Conservation (phyloP, 495 filamentous ascomycete species). For the Darksidea phi region DNA sequence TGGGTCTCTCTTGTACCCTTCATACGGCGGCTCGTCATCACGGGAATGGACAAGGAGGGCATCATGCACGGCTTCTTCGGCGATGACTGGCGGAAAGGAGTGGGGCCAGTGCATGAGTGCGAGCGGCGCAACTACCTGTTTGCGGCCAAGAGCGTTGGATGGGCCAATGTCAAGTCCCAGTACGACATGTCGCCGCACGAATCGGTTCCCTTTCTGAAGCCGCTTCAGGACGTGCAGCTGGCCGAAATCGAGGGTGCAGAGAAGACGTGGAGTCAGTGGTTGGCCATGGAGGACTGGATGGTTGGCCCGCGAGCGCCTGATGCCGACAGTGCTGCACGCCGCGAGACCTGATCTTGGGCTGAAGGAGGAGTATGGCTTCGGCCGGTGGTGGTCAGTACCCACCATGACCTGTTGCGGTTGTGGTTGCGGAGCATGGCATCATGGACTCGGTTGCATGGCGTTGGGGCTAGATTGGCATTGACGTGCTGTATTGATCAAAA, state of each 20-base stretch:
- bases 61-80: constrained; percentile 94
- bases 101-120: constrained; percentile 80
- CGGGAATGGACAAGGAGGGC: constrained; percentile 80
- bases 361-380: constrained; percentile 29
- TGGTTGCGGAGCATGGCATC: constrained; percentile 6
- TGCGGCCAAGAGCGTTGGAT: constrained; percentile 85
- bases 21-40: constrained; percentile 84
- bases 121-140: constrained; percentile 94
- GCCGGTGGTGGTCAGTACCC: constrained; percentile 2
- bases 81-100: constrained; percentile 77
- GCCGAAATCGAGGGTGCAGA: constrained; percentile 83
- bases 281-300: constrained; percentile 97
- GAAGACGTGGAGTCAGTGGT: constrained; percentile 77
- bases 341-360: constrained; percentile 27
- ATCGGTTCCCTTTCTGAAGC: constrained; percentile 80
- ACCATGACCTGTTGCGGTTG: constrained; percentile 7
- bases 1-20: constrained; percentile 81
- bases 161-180: constrained; percentile 80
- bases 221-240: constrained; percentile 69
- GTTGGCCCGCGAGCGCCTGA: constrained; percentile 64
- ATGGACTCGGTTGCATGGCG: constrained; percentile 20
- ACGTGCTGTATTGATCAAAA: not conserved
- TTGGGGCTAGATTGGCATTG: constrained; percentile 8
- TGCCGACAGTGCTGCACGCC: constrained; percentile 18
- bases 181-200: constrained; percentile 84